Conservation (phyloP, 208 protist species). For the Leptomonas pyrrhocoris region DNA sequence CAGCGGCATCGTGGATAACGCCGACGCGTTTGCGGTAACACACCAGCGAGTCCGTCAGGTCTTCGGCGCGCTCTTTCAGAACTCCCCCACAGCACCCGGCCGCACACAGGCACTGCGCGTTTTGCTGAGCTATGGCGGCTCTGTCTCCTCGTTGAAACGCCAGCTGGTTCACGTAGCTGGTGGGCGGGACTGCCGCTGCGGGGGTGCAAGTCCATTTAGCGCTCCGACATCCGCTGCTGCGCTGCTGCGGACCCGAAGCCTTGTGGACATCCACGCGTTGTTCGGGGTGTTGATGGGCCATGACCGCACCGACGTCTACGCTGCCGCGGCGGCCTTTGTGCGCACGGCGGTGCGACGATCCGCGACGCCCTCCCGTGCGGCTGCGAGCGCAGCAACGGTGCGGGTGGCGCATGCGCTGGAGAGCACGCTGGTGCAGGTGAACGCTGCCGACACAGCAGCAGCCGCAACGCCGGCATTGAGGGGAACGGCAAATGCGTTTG, state of each 20-base stretch:
- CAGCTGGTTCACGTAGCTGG: constrained; percentile 29
- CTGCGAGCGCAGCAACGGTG: not conserved
- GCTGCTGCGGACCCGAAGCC: constrained; percentile 32
- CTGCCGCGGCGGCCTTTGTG: constrained; percentile 38
- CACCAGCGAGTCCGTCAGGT: constrained; percentile 20
- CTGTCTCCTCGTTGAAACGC: constrained; percentile 20
- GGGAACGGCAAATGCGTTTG: constrained; percentile 15
- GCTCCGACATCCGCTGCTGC: constrained; percentile 11
- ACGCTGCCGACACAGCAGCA: not conserved
- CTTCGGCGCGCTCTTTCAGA: constrained; percentile 15
- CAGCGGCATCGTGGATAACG: not conserved
- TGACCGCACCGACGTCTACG: constrained; percentile 56
- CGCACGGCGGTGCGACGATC: constrained; percentile 19
- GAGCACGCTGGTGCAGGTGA: constrained; percentile 17
- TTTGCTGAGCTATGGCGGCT: constrained; percentile 40
- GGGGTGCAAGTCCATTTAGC: not conserved
- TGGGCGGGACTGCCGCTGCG: not conserved
- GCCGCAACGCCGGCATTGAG: not conserved
- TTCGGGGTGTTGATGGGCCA: constrained; percentile 50
- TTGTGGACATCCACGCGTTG: constrained; percentile 56
- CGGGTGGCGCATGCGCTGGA: not conserved
- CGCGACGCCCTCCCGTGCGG: not conserved
- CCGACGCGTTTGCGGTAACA: constrained; percentile 17
- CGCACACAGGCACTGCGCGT: constrained; percentile 36
- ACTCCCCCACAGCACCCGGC: constrained; percentile 15